These are phyloP conservation scores for Eudorina sp. DNA, from an alignment of 139 green algal species.

Conservation along the genomic window DNA sequence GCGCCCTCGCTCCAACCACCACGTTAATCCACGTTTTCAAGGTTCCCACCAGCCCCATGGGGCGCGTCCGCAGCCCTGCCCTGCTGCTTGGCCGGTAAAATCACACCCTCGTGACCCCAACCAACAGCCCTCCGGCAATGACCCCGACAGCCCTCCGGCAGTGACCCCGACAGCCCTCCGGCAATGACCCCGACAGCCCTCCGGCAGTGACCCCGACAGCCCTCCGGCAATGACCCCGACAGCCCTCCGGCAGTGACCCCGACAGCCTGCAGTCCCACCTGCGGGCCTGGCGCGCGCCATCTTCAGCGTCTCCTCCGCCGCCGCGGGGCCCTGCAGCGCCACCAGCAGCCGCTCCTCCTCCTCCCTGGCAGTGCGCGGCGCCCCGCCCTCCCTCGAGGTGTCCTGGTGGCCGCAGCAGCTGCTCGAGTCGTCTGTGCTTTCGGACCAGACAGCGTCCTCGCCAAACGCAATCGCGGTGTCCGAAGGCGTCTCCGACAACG, in stretches of 20 bases:
- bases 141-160: too few species aligned
- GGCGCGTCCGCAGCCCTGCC: too few species aligned
- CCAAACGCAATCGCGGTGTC: not conserved
- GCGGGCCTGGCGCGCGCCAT: constrained; percentile 18
- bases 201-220: too few species aligned
- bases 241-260: not conserved
- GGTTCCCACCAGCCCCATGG: too few species aligned
- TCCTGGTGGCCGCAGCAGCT: constrained; percentile 28
- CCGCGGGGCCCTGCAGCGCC: constrained; percentile 17
- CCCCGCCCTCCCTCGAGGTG: not conserved
- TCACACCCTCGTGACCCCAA: too few species aligned
- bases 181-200: too few species aligned
- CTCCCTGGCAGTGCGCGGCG: constrained; percentile 21
- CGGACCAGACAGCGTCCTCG: not conserved
- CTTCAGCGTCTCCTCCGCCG: constrained; percentile 40
- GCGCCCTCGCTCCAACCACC: too few species aligned
- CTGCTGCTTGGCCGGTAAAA: too few species aligned
- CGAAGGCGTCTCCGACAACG: not conserved
- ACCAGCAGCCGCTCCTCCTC: constrained; percentile 47
- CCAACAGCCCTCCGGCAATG: too few species aligned
- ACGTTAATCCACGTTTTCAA: too few species aligned
- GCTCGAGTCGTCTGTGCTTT: constrained; percentile 5
- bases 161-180: too few species aligned
- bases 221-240: too few species aligned
- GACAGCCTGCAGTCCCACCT: not conserved